Evolutionary conservation across 2,329 filamentous ascomycete genomes (phyloP), one percentile per base, ranked within the genome.

Genomic region (Pseudocercospora fuligena): DNA sequence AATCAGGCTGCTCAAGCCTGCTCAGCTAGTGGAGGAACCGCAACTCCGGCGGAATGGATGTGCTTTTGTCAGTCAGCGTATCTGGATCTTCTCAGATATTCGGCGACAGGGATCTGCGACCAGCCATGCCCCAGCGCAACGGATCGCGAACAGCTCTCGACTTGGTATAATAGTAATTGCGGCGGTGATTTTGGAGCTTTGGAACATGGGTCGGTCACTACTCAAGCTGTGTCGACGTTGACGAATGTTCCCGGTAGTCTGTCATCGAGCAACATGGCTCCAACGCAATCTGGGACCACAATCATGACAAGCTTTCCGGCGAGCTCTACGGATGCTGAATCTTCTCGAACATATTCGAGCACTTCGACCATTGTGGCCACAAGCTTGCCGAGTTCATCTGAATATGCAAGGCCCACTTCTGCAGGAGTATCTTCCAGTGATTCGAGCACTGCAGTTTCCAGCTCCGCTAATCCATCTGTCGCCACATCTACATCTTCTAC

Each of bases 61-160:
- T 96, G 92, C 80, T 93, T 96, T 81, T 97, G 92, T 81, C 81
- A 84, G 72, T 88, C 90, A 60, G 69, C 82, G 14, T 80, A 84
- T 21, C 83, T 94, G 1, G 80, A 83, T 3, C 77, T 83, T 8
- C 88, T 93, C 63, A 85, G 86, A 33, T 85, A 83, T 33, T 82
- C 85, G 0, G 66, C 67, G 2, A 61, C 19, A 2, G 72, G 2
- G 2, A 85, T 91, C 11, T 94, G 92, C 79, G 86, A 88, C 66
- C 73, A 79, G 73, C 79, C 83, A 12, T 80, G 78, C 5, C 69
- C 73, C 14, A 77, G 82, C 23, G 11, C 8, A 12, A 12, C 31
- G 11, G 36, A 43, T 43, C 14, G 16, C 40, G 40, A 43, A 19
- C 40, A 40, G 40, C 40, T 43, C 16, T 43, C 40, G 16, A 43